Evolutionary conservation across 1,284 basidiomycete species (phyloP).

Genomic region (Neolentinus lepideus): DNA sequence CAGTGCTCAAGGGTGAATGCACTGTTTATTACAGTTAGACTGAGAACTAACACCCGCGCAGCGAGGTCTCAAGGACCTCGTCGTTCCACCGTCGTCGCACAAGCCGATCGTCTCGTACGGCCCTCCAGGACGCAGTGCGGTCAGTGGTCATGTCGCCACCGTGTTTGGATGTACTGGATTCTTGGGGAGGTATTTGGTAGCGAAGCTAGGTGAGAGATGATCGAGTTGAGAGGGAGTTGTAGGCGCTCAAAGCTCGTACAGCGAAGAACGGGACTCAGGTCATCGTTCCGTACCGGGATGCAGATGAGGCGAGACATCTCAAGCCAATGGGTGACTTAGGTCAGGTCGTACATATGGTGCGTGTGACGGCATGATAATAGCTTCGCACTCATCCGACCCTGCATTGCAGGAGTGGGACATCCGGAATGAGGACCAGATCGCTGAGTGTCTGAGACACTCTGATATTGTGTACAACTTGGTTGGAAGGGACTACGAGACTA

Average conservation of each 20-base stretch:
- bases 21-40: background rate
- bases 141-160: constrained; percentile 87
- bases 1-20: background rate
- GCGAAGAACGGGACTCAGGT: constrained; percentile 93
- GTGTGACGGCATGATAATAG: constrained; percentile 14
- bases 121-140: constrained; percentile 80
- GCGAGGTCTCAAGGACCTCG: constrained; percentile 68
- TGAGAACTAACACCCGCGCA: constrained; percentile 19
- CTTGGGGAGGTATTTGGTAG: constrained; percentile 89
- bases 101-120: constrained; percentile 72
- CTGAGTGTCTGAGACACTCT: constrained; percentile 92
- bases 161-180: constrained; percentile 98
- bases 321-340: constrained; percentile 95
- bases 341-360: constrained; percentile 90
- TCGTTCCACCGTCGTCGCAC: constrained; percentile 43
- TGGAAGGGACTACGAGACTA: constrained; percentile 83
- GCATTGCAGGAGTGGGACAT: constrained; percentile 85
- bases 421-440: constrained; percentile 82
- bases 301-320: constrained; percentile 89
- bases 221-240: background rate
- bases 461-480: constrained; percentile 96
- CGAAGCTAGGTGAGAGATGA: constrained; percentile 70
- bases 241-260: constrained; percentile 19
- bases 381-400: constrained; percentile 1
- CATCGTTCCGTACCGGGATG: constrained; percentile 92